Conservation (phyloP, 2,329 filamentous ascomycete genomes). For the Penicillium sclerotigenum region DNA sequence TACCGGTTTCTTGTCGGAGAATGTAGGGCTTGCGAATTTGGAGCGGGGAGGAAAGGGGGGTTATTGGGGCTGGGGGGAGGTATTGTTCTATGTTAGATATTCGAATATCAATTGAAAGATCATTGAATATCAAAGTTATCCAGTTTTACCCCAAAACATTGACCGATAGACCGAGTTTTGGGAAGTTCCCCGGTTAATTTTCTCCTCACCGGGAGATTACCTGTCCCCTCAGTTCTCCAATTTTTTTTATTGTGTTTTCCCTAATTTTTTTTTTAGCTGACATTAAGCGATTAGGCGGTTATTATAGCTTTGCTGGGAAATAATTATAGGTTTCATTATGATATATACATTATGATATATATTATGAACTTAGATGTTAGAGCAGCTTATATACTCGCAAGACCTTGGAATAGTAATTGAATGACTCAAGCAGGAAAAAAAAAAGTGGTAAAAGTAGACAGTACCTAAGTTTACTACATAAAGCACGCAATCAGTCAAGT, state of each 20-base stretch:
- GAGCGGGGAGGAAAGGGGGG: too few species aligned
- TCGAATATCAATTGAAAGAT: background rate
- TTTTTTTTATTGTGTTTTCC: slow-evolving; percentile 5
- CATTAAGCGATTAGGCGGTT: background rate
- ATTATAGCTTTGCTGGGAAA: background rate
- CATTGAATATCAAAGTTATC: background rate
- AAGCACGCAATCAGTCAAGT: slow-evolving; percentile 6
- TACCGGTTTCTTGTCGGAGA: background rate
- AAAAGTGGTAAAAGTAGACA: background rate
- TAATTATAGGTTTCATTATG: background rate
- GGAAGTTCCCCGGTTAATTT: slow-evolving; percentile 18
- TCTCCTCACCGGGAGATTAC: slow-evolving; percentile 21
- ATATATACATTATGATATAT: background rate
- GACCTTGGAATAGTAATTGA: background rate
- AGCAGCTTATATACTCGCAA: background rate
- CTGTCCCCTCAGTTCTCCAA: slow-evolving; percentile 24
- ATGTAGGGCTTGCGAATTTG: background rate
- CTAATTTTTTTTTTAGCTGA: background rate
- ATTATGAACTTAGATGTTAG: too few species aligned
- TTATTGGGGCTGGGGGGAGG: too few species aligned
- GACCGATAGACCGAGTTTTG: background rate
- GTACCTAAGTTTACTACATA: background rate
- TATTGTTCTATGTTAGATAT: too few species aligned
- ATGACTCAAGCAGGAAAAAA: background rate
- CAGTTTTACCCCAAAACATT: slow-evolving; percentile 2